Base-by-base conservation (phyloP, 1,284 basidiomycete genomes). In the Ganoderma sp. region DNA sequence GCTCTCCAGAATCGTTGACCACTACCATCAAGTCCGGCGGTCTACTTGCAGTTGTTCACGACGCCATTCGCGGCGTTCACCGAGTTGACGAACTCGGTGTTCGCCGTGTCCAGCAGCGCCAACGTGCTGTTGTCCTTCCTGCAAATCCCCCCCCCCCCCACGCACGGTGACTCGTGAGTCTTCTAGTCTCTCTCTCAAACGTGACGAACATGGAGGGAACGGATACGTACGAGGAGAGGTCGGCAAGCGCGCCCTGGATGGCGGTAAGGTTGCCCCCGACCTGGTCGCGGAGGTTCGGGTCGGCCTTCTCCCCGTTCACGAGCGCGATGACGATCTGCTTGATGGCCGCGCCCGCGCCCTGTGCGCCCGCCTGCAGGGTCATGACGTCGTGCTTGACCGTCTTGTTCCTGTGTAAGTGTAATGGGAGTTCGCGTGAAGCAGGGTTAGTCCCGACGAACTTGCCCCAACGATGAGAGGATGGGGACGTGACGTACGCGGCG, bases 21-120 rank as follows among this genome's bases (percentile, higher is more conserved):
- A 42, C 1, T 2, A 3, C 42, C 15, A 9, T 8, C 37, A 10
- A 10, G 10, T 10, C 45, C n/a, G 2, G 8, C n/a, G 45, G 8
- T 10, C 56, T 67, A 68, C 67, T 71, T 66, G 69, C 69, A 71
- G 57, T 71, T 71, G 60, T 45, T 66, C 22, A 68, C 59, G 42
- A 71, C 69, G 12, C 69, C 69, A 37, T 61, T 64, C 2, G 57
- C 69, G 6, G 69, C 69, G 25, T 65, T 63, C 22, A 25, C 62
- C 14, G 69, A 62, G 63, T 71, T 71, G 22, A 50, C 63, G n/a
- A 68, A 56, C 65, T 71, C 62, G 6, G 39, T 48, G 57, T 59
- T 41, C 17, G 67, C 69, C 45, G 25, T 43, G 22, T 42, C 45
- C 14, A 71, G 59, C 39, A 67, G 28, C 19, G 67, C 63, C 3